These are phyloP conservation scores for Entrophospora sp. DNA, from an alignment of 192 early-diverging fungal species.

Conservation along the genomic window DNA sequence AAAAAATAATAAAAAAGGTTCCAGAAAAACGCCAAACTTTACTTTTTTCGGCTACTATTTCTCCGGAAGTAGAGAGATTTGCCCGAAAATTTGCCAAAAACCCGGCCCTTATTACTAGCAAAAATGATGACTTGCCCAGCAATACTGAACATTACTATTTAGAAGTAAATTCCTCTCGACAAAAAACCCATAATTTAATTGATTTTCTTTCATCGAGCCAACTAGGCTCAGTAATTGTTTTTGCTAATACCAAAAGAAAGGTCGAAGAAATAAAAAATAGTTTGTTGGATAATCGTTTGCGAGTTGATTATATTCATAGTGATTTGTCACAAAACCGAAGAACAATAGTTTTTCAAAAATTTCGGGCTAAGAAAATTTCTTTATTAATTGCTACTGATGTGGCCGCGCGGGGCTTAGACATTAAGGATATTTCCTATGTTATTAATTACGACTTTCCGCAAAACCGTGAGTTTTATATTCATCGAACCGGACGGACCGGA, in stretches of 20 bases:
- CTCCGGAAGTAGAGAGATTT: conserved; percentile 15
- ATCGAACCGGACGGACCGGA: conserved; percentile 66
- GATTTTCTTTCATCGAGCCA: neutral
- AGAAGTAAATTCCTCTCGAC: neutral
- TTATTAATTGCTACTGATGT: conserved; percentile 79
- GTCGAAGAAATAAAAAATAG: neutral
- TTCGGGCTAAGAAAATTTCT: conserved; percentile 29
- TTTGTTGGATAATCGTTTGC: neutral
- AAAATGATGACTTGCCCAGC: neutral
- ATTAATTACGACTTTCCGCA: conserved; percentile 74
- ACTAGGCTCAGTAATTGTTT: neutral
- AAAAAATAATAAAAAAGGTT: conserved; percentile 24
- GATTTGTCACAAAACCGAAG: neutral
- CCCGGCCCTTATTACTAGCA: neutral
- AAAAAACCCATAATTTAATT: neutral
- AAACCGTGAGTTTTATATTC: conserved; percentile 74
- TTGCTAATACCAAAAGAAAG: neutral
- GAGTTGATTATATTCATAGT: neutral
- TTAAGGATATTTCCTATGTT: conserved; percentile 76
- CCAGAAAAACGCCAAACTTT: conserved; percentile 47
- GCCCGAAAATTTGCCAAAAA: neutral
- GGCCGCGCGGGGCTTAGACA: conserved; percentile 75
- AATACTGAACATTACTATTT: neutral
- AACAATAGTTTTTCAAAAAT: neutral
- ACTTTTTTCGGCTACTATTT: conserved; percentile 70